Base-by-base conservation (phyloP, 1,139 yeast species). In the Yamadazyma taylorii region DNA sequence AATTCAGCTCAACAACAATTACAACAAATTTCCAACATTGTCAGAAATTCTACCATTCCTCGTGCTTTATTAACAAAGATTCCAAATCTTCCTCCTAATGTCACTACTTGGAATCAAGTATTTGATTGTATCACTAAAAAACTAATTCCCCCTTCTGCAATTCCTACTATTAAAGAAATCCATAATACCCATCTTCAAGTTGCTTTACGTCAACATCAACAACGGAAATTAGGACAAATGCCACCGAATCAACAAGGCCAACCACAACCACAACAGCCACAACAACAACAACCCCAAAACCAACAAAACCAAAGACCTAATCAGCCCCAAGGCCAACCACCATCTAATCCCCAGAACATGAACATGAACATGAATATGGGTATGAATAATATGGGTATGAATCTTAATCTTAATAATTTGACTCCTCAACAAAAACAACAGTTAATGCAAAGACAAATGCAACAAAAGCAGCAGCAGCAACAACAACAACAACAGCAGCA, bases 31-130 rank as follows among this genome's bases (percentile, higher is more conserved):
- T 57, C 64, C 33, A 60, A 60, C 34, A 54, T 66, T 55, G 65
- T 71, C 39, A 47, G 72, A 31, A 78, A 77, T 33, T 65, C 78
- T 3, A 86, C 85, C 3, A 86, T 89, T 36, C 97, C 97, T 1
- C 79, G 77, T n/a, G 79, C 81, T 5, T 59, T 89, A 30, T 63
- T 89, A 33, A 71, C 75, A 35, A 78, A 78, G 51, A 78, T 89
- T 36, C 96, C 96, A 10, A 81, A 79, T 33, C 66, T 89, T 24
- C 96, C 96, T 0, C 81, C 84, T n/a, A 85, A 81, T 37, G 82
- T 82, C 27, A 81, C 77, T 46, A 86, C 95, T 4, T 88, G 96
- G 96, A 76, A 79, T 30, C 90, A 84, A 56, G 79, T 89, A 19
- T 81, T 85, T 55, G 87, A 84, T 37, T 73, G 85, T 48, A 71